These are phyloP conservation scores for Thalassia testudinum DNA, from an alignment of 116 monocot species.

Conservation along the genomic window DNA sequence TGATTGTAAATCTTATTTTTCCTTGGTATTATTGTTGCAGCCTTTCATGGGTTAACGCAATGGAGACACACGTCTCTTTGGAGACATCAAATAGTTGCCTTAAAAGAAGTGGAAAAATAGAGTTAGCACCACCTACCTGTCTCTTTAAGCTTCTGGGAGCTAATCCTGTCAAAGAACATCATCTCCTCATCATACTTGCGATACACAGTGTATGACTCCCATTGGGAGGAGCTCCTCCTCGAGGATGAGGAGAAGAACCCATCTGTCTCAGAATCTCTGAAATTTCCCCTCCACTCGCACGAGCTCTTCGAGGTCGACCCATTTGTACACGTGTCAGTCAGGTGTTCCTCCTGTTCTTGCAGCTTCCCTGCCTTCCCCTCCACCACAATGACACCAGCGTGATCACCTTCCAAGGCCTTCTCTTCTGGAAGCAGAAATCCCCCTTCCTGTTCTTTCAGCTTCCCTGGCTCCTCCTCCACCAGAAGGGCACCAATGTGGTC, in stretches of 20 bases:
- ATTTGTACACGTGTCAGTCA: constrained; percentile 24
- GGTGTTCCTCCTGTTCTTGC: constrained; percentile 11
- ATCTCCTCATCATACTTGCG: constrained; percentile 92
- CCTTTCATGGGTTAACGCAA: too few species aligned
- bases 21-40: too few species aligned
- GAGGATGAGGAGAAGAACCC: constrained; percentile 88
- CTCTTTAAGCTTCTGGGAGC: constrained; percentile 66
- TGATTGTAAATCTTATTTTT: too few species aligned
- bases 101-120: too few species aligned
- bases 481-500: not conserved
- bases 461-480: constrained; percentile 3
- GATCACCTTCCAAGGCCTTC: not conserved
- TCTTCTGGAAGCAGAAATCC: not conserved
- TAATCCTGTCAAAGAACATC: constrained; percentile 62
- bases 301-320: constrained; percentile 96
- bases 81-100: too few species aligned
- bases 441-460: constrained; percentile 1
- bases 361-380: constrained; percentile 13
- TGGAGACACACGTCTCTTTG: too few species aligned
- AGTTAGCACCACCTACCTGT: constrained; percentile 64
- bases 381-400: not conserved
- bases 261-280: constrained; percentile 75
- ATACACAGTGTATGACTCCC: constrained; percentile 69
- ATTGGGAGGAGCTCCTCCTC: constrained; percentile 60
- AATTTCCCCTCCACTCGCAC: constrained; percentile 51